Evolutionary conservation across 2,329 filamentous ascomycete species (phyloP), one percentile per base, ranked within the genome.

Genomic region (Aciculosporium take): DNA sequence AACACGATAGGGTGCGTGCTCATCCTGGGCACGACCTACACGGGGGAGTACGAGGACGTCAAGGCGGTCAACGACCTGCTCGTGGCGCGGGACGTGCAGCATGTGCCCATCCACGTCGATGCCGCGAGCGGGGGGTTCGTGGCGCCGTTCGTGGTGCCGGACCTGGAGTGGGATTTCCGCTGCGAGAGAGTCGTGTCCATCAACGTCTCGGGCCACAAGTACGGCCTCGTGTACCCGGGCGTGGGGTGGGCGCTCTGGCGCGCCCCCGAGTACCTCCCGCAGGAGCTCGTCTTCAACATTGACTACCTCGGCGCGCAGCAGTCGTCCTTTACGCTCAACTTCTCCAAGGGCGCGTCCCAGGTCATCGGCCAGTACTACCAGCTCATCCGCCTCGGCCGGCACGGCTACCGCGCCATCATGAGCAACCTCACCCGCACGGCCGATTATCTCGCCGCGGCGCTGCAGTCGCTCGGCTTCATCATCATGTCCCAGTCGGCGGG

Each of bases 361-460:
- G 84, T 95, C 55, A 94, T 96, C 47, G 89, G 85, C 23, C 89
- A 96, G 64, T 96, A 95, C 68, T 95, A 96, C 68, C 88, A 95
- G 65, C 74, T 96, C 56, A 94, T 95, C 59, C 84, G 89, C 24
- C 78, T 96, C 4, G 89, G 89, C 46, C 94, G 93, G 72, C 79
- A 81, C 48, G 89, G 89, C 38, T 96, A 94, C 71, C 78, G 82
- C 42, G 72, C 81, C 54, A 94, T 96, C 68, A 95, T 95, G 89
- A 72, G 78, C 54, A 96, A 96, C 66, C 70, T 96, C 46, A 95
- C 86, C 20, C 77, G 83, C 40, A 94, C 83, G 1, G 80, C 89
- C 20, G 86, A 96, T 63, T 94, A 94, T 61, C 76, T 96, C 10
- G 74, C 83, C 36, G 71, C 74, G 2, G 73, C 79, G 23, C 76